These are phyloP conservation scores for Arthrobotrys sinensis DNA, from an alignment of 2,329 filamentous ascomycete species.

Conservation along the genomic window DNA sequence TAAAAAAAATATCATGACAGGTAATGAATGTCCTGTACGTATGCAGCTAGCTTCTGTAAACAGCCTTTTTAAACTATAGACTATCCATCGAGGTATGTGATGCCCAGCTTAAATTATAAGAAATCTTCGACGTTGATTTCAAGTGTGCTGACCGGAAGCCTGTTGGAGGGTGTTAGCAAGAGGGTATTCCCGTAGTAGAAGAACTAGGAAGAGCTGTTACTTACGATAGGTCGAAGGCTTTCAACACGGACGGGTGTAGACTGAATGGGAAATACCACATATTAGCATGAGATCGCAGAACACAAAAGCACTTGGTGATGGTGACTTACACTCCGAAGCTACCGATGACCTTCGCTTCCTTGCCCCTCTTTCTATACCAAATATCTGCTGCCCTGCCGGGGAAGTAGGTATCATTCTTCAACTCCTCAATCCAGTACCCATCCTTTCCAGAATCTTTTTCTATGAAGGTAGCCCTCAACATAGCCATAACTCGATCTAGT, in stretches of 20 bases:
- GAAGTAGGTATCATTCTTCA: slow-evolving; percentile 81
- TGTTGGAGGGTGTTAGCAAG: slow-evolving; percentile 65
- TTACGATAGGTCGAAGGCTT: slow-evolving; percentile 90
- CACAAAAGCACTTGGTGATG: not conserved
- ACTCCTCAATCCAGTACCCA: slow-evolving; percentile 94
- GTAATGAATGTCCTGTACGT: not conserved
- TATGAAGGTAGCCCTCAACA: slow-evolving; percentile 88
- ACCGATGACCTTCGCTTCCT: slow-evolving; percentile 83
- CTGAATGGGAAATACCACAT: slow-evolving; percentile 52
- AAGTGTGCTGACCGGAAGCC: slow-evolving; percentile 91
- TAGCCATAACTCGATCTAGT: slow-evolving; percentile 89
- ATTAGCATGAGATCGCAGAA: not conserved
- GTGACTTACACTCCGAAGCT: slow-evolving; percentile 81
- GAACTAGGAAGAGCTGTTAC: slow-evolving; percentile 63
- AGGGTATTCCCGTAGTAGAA: not conserved
- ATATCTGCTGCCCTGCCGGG: slow-evolving; percentile 89
- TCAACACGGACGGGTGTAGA: slow-evolving; percentile 90
- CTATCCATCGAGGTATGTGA: slow-evolving; percentile 5
- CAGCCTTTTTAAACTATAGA: slow-evolving; percentile 5
- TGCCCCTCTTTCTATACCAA: slow-evolving; percentile 78
- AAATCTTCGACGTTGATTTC: slow-evolving; percentile 96
- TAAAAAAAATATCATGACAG: not conserved
- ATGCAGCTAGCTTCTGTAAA: slow-evolving; percentile 8
- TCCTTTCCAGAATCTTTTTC: slow-evolving; percentile 73
- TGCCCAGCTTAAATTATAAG: slow-evolving; percentile 68